Conservation (phyloP, 2,329 filamentous ascomycete species). For the Aspergillus luchuensis region DNA sequence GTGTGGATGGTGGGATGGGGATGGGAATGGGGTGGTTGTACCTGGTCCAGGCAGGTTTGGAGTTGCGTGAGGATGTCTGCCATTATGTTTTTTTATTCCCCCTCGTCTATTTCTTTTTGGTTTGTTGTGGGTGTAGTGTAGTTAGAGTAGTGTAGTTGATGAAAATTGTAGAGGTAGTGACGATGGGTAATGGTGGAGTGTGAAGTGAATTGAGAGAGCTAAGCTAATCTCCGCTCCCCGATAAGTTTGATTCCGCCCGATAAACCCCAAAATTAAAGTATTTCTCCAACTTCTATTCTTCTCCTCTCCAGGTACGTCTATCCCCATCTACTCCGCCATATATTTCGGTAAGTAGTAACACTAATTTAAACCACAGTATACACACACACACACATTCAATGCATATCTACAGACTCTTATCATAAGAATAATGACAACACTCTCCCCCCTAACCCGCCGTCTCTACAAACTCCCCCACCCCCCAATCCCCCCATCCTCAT, state of each 20-base stretch:
- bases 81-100: conserved; percentile 28
- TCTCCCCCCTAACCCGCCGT: conserved; percentile 36
- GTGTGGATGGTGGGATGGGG: neutral
- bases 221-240: neutral
- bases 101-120: too few relatives aligned
- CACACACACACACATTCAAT: neutral
- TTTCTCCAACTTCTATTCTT: neutral
- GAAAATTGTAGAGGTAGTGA: neutral
- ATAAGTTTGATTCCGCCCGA: neutral
- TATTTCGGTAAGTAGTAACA: neutral
- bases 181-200: neutral
- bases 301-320: neutral
- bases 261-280: too few relatives aligned
- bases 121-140: neutral
- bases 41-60: conserved; percentile 54
- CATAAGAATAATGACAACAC: neutral
- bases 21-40: conserved; percentile 19
- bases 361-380: neutral
- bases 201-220: neutral
- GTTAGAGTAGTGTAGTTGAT: neutral
- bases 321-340: too few relatives aligned
- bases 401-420: conserved; percentile 7
- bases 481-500: conserved; percentile 36
- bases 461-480: conserved; percentile 40
- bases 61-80: conserved; percentile 54